These are phyloP conservation scores for Saccharum officinarum DNA, from an alignment of 176 grass and related monocot species.

Conservation along the genomic window DNA sequence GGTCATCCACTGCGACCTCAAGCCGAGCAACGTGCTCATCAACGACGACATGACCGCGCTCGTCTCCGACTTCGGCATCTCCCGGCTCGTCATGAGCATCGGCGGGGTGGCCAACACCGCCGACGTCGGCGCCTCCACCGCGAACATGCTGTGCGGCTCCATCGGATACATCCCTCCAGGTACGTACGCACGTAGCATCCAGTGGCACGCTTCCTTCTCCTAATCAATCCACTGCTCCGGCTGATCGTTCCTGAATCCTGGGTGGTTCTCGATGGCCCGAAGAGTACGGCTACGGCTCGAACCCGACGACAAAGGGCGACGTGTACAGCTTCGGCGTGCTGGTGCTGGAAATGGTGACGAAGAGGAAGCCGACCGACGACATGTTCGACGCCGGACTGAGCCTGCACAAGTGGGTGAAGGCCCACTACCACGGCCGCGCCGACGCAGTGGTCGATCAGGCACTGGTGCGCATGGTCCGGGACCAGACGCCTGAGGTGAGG, in stretches of 20 bases:
- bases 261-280: not conserved
- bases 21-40: conserved; percentile 89
- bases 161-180: conserved; percentile 94
- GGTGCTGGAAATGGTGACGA: conserved; percentile 75
- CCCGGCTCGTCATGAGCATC: conserved; percentile 64
- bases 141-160: conserved; percentile 85
- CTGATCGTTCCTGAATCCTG: not conserved
- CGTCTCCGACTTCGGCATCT: conserved; percentile 91
- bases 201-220: not conserved
- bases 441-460: conserved; percentile 49
- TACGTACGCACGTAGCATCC: conserved; percentile 12
- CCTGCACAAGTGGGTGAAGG: conserved; percentile 79
- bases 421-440: conserved; percentile 50
- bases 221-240: not conserved
- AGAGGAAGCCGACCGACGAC: conserved; percentile 64
- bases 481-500: conserved; percentile 61
- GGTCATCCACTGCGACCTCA: conserved; percentile 95
- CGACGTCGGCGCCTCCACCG: conserved; percentile 70
- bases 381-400: conserved; percentile 72
- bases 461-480: conserved; percentile 44
- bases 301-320: conserved; percentile 77
- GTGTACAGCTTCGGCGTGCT: conserved; percentile 94
- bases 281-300: conserved; percentile 89
- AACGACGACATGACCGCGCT: conserved; percentile 96
- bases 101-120: conserved; percentile 38